Evolutionary conservation across 169 alveolate species (phyloP).

Genomic region (Miamiensis avidus): DNA sequence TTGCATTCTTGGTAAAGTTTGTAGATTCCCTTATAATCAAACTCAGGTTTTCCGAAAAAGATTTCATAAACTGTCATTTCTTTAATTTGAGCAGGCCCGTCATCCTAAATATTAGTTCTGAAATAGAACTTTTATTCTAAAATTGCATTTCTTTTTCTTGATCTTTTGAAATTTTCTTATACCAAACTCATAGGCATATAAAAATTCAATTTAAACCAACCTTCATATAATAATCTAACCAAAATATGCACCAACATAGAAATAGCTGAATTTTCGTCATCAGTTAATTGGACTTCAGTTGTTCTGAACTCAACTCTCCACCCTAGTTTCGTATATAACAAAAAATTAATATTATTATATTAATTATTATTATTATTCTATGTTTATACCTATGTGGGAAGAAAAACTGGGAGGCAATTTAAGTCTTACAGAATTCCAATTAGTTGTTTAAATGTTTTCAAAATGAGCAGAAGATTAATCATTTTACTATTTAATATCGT

Average conservation of each 20-base stretch:
- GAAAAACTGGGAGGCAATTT: slow-evolving; percentile 92
- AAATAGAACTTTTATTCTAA: slow-evolving; percentile 84
- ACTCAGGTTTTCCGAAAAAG: slow-evolving; percentile 66
- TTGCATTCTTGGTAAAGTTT: slow-evolving; percentile 40
- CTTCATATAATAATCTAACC: slow-evolving; percentile 67
- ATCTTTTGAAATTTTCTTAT: slow-evolving; percentile 91
- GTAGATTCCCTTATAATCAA: slow-evolving; percentile 58
- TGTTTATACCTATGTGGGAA: slow-evolving; percentile 20
- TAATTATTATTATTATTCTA: not conserved
- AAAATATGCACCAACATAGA: slow-evolving; percentile 73
- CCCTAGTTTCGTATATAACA: slow-evolving; percentile 56
- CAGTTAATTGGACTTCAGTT: slow-evolving; percentile 94
- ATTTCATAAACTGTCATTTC: slow-evolving; percentile 70
- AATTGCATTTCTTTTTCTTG: slow-evolving; percentile 84
- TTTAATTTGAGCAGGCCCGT: slow-evolving; percentile 47
- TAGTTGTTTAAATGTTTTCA: slow-evolving; percentile 93
- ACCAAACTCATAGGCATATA: slow-evolving; percentile 91
- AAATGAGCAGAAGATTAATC: slow-evolving; percentile 81
- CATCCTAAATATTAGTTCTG: slow-evolving; percentile 61
- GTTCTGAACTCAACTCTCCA: slow-evolving; percentile 98
- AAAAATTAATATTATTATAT: no score
- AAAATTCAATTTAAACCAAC: slow-evolving; percentile 75
- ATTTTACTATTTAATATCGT: slow-evolving; percentile 53
- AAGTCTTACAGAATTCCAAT: slow-evolving; percentile 97
- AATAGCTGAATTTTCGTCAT: slow-evolving; percentile 92